Evolutionary conservation across 1,284 basidiomycete genomes (phyloP), one percentile per base, ranked within the genome.

Genomic region (Ceratobasidium sp.): DNA sequence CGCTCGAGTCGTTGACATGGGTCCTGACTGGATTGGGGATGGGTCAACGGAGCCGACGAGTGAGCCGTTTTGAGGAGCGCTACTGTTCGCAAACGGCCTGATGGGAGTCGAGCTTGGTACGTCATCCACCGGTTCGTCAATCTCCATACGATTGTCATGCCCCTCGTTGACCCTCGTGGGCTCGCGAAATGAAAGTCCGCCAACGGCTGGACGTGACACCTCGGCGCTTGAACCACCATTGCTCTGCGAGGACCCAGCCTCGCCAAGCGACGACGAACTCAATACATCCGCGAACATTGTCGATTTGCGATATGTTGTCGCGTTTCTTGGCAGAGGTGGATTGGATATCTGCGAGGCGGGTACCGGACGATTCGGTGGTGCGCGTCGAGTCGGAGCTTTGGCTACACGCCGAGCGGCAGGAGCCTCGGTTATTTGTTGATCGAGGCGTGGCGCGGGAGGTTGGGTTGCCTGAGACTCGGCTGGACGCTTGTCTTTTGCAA

Each of bases 191-290:
- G n/a, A n/a, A n/a, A n/a, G n/a, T n/a, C n/a, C n/a, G n/a, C n/a
- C n/a, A n/a, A n/a, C n/a, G n/a, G n/a, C n/a, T n/a, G n/a, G n/a
- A n/a, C n/a, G n/a, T n/a, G n/a, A n/a, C n/a, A n/a, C n/a, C n/a
- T n/a, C n/a, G n/a, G n/a, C n/a, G 38, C 38, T 40, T 40, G 38
- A 40, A 17, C 38, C 38, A 40, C 38, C 22, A 8, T n/a, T 22
- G 15, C 15, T 22, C 22, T 47, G 47, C 2, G 43, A 52, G 32
- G 34, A 52, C 15, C 32, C n/a, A 15, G 7, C 4, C 2, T 34
- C 57, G 20, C n/a, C 60, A 27, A 64, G 25, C n/a, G 60, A 64
- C 10, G 60, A 31, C 4, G 60, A 52, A 32, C 49, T 64, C 22
- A 52, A n/a, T 8, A 27, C 32, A 22, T 52, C 60, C 2, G 32